Evolutionary conservation across 495 filamentous ascomycete genomes (phyloP), one percentile per base, ranked within the genome.

Genomic region (Annulohypoxylon nitens): DNA sequence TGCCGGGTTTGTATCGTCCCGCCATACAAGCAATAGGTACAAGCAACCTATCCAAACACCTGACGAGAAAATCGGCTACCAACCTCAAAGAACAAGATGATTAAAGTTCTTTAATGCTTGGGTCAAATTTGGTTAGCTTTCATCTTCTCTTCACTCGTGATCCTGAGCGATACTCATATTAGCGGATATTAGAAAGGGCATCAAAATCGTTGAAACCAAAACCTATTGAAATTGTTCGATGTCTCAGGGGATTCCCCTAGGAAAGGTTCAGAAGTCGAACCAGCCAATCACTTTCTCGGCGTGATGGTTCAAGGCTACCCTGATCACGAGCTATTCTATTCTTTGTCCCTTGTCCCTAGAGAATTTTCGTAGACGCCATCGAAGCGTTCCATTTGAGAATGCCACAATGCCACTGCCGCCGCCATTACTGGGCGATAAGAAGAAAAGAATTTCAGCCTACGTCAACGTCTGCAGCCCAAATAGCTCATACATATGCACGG

Each of bases 381-480:
- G 36, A 61, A 43, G 47, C 37, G 67, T 70, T 64, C 67, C 61
- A 70, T 71, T 45, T 60, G 61, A 20, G 50, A 39, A 67, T 67
- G 43, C 43, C 39, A 43, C 39, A 43, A 45, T 18, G 10, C 12
- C n/a, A 61, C 60, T 14, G 43, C 50, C 23, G 45, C 67, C 58
- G 30, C 48, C 58, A 66, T 20, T 34, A 33, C 61, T 60, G 54
- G 54, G 34, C 39, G 70, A 67, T 68, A 73, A 61, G 66, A 58
- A 45, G 62, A 41, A 66, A 58, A 45, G 63, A 64, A 64, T 68
- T 68, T 69, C 63, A 61, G 50, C 64, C 64, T 75, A 75, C 73
- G 73, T 75, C 73, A 75, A 75, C 69, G 68, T 62, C 37, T 75
- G 73, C 73, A 75, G 61, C 68, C 61, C 73, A 65, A 70, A 75